phyloP scores from a whole-genome alignment of 805 yeast genomes.

The Saturnispora mendoncae region DNA sequence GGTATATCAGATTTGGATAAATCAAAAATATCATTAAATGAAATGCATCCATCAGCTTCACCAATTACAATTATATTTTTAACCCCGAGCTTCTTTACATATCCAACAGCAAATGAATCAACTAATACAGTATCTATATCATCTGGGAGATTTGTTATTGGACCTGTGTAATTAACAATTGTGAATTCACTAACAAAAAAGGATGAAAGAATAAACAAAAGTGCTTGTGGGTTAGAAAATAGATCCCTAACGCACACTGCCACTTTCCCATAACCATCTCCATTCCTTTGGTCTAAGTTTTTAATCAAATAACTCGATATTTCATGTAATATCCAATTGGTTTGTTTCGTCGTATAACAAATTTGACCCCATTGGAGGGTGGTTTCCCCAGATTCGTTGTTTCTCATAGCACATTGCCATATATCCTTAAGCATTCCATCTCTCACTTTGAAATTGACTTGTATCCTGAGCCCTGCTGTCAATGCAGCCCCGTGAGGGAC shows the following conservation, averaged over 20 bases:
- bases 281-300: background rate
- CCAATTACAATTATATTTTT: conserved; percentile 27
- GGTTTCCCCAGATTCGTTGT: conserved; percentile 14
- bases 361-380: background rate
- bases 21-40: conserved; percentile 5
- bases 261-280: background rate
- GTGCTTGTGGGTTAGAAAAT: conserved; percentile 14
- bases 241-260: conserved; percentile 14
- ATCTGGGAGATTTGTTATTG: conserved; percentile 30
- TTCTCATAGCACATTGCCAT: conserved; percentile 45
- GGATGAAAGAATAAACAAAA: conserved; percentile 21
- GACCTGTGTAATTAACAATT: conserved; percentile 36
- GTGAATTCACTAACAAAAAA: conserved; percentile 32
- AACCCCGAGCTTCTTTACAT: conserved; percentile 8
- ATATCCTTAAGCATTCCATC: conserved; percentile 71
- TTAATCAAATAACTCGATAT: conserved; percentile 9
- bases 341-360: conserved; percentile 7
- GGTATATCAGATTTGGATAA: background rate
- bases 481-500: conserved; percentile 66
- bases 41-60: conserved; percentile 8
- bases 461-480: conserved; percentile 58
- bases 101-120: conserved; percentile 11
- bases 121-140: conserved; percentile 30
- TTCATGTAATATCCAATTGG: conserved; percentile 7
- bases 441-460: conserved; percentile 55